Conservation (phyloP, 148 eudicot species). For the Amaranthus cruentus region DNA sequence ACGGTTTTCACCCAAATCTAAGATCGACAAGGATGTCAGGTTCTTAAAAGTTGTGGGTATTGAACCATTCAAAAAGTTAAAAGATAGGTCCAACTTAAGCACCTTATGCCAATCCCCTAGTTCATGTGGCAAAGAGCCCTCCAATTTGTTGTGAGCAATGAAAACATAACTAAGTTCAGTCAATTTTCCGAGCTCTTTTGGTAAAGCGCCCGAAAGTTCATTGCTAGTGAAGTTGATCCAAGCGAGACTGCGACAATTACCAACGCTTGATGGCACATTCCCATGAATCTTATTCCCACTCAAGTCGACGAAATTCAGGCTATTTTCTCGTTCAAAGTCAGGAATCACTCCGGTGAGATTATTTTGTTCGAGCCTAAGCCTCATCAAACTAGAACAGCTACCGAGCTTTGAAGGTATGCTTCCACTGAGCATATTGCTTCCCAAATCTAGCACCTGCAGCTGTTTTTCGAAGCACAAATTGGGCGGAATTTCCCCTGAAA, state of each 20-base stretch:
- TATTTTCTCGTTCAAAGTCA: conserved; percentile 40
- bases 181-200: conserved; percentile 51
- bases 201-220: conserved; percentile 51
- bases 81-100: conserved; percentile 39
- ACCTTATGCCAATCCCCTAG: conserved; percentile 43
- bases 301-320: conserved; percentile 43
- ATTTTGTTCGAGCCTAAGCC: conserved; percentile 56
- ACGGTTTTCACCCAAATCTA: conserved; percentile 53
- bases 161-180: conserved; percentile 39
- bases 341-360: conserved; percentile 60
- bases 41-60: conserved; percentile 44
- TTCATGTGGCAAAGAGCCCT: conserved; percentile 57
- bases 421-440: conserved; percentile 54
- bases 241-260: conserved; percentile 37
- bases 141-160: conserved; percentile 52
- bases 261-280: conserved; percentile 46
- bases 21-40: conserved; percentile 33
- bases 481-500: conserved; percentile 63
- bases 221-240: conserved; percentile 52
- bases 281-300: conserved; percentile 55
- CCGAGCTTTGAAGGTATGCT: conserved; percentile 58
- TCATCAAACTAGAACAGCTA: conserved; percentile 47
- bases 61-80: conserved; percentile 52
- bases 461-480: conserved; percentile 52
- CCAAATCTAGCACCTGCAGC: conserved; percentile 40